These are phyloP conservation scores for Ploettnerulaceae sp. DNA, from an alignment of 2,329 filamentous ascomycete species.

Conservation along the genomic window DNA sequence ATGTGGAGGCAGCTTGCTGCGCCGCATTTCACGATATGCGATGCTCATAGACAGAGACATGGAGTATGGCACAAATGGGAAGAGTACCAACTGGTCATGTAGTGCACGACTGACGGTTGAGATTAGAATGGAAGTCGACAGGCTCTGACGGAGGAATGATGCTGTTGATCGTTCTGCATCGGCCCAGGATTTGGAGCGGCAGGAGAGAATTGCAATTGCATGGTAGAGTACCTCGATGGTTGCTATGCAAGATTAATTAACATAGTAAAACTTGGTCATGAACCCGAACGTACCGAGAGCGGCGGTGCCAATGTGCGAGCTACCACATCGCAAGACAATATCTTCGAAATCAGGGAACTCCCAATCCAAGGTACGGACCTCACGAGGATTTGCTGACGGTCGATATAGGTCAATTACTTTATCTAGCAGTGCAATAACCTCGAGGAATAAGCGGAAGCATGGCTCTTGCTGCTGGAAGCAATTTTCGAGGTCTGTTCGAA, in stretches of 20 bases:
- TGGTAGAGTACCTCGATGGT: conserved; percentile 62
- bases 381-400: conserved; percentile 39
- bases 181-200: conserved; percentile 36
- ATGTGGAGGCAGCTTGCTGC: conserved; percentile 55
- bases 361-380: conserved; percentile 18
- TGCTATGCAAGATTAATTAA: conserved; percentile 35
- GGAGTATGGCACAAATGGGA: conserved; percentile 58
- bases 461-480: conserved; percentile 48
- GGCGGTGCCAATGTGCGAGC: conserved; percentile 18
- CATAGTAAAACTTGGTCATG: not conserved
- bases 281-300: conserved; percentile 15
- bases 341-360: conserved; percentile 33
- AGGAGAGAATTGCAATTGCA: conserved; percentile 58
- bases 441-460: conserved; percentile 53
- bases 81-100: conserved; percentile 40
- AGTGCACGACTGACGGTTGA: conserved; percentile 19
- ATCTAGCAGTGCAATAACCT: conserved; percentile 51
- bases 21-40: conserved; percentile 59
- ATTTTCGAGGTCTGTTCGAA: conserved; percentile 48
- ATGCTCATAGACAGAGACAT: conserved; percentile 57
- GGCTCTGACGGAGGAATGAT: conserved; percentile 23
- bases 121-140: conserved; percentile 21
- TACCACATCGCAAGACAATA: conserved; percentile 22
- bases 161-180: conserved; percentile 21
- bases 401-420: conserved; percentile 57